phyloP scores from a whole-genome alignment of 495 filamentous ascomycete genomes.

The Astrocystis sublimbata region DNA sequence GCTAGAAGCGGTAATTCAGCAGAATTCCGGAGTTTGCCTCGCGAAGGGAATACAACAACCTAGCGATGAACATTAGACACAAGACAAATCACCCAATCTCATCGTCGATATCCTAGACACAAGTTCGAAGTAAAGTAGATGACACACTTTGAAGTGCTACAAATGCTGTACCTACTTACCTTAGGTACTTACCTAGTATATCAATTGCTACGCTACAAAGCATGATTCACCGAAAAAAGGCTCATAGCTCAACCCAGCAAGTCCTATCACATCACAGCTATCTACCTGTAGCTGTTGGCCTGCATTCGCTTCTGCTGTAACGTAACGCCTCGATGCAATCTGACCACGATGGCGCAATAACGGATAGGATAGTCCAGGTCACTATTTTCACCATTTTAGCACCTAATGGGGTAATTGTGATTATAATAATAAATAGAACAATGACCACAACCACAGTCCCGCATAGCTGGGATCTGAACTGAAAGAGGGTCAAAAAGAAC shows the following conservation, averaged over 20 bases:
- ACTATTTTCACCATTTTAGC: no score
- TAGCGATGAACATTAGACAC: not conserved
- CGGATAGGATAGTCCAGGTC: not conserved
- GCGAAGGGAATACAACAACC: not conserved
- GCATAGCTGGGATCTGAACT: conserved; percentile 6
- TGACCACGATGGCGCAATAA: not conserved
- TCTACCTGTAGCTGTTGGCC: not conserved
- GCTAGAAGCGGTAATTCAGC: not conserved
- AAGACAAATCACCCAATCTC: no score
- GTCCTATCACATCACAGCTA: not conserved
- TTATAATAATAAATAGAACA: not conserved
- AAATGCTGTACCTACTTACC: no score
- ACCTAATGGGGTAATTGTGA: no score
- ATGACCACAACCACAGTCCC: no score
- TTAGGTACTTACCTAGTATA: no score
- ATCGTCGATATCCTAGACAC: no score
- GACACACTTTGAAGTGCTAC: no score
- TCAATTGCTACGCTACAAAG: not conserved
- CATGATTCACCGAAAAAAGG: not conserved
- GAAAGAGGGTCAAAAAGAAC: not conserved
- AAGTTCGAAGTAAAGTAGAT: no score
- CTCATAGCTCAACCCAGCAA: not conserved
- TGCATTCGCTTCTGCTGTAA: not conserved
- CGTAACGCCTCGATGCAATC: not conserved
- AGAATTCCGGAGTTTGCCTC: not conserved